phyloP scores from a whole-genome alignment of 345 rosid species.

The Eucalyptus erythrocorys region DNA sequence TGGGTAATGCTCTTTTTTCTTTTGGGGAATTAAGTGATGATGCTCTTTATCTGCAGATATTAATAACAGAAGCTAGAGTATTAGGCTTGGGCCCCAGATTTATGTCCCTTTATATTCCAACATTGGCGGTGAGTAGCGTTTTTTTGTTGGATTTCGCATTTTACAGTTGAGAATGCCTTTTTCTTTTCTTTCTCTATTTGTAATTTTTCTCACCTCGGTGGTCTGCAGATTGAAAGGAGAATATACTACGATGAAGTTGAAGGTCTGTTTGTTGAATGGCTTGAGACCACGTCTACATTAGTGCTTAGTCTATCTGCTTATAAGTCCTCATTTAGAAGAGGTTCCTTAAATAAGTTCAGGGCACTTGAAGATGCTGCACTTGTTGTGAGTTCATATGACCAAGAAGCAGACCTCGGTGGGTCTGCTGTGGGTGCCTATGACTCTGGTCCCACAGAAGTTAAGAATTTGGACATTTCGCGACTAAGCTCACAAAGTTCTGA shows the following conservation, averaged over 20 bases:
- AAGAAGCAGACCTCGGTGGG: not conserved
- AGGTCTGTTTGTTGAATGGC: conserved; percentile 68
- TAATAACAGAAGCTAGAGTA: conserved; percentile 71
- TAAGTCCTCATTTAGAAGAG: conserved; percentile 32
- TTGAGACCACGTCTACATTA: conserved; percentile 69
- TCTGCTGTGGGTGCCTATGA: not conserved
- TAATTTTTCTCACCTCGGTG: not conserved
- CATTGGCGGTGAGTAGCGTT: conserved; percentile 51
- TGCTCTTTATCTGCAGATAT: conserved; percentile 34
- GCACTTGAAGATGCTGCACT: conserved; percentile 46
- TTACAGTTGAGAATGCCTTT: not conserved
- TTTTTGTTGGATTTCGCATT: not conserved
- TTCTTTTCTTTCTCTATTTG: not conserved
- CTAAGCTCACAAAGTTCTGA: conserved; percentile 5
- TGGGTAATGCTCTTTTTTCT: not conserved
- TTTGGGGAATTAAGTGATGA: not conserved
- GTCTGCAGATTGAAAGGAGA: conserved; percentile 64
- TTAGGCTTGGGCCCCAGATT: conserved; percentile 77
- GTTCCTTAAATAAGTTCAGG: conserved; percentile 21
- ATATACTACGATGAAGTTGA: conserved; percentile 75
- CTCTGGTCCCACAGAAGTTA: not conserved
- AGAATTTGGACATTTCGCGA: not conserved
- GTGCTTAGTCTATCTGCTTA: conserved; percentile 29
- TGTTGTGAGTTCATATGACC: conserved; percentile 37
- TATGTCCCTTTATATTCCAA: conserved; percentile 72